A percentile compares a stretch with the other conserved stretches of the same genome.
phyloP scores from a whole-genome alignment of 768 basidiomycete genomes.

The Imleria badia region DNA sequence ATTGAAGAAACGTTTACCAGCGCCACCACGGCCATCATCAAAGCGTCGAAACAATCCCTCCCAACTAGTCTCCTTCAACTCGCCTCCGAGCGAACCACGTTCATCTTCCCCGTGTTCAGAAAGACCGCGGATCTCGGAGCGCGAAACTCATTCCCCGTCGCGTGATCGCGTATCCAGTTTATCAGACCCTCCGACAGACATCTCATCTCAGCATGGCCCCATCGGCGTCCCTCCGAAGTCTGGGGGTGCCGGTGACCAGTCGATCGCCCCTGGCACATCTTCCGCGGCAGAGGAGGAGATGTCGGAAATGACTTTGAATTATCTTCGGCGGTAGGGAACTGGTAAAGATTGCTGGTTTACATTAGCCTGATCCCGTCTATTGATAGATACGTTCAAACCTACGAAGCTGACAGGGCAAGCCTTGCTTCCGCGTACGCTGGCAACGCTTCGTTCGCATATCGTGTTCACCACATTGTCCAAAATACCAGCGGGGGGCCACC shows the following conservation, averaged over 20 bases:
- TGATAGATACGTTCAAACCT: slow-evolving; percentile 31
- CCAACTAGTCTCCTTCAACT: neutral
- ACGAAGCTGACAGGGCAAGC: slow-evolving; percentile 31
- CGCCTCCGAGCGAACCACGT: neutral
- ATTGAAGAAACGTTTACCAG: slow-evolving; percentile 14
- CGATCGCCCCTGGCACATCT: neutral
- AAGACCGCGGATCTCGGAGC: neutral
- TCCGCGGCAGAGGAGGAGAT: slow-evolving; percentile 22
- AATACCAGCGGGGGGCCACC: neutral
- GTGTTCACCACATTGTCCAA: slow-evolving; percentile 15
- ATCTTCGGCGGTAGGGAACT: slow-evolving; percentile 28
- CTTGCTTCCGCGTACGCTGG: slow-evolving; percentile 34
- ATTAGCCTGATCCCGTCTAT: slow-evolving; percentile 3
- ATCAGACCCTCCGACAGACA: neutral
- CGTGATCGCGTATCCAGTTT: neutral
- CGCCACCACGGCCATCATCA: slow-evolving; percentile 19
- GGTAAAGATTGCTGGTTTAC: neutral
- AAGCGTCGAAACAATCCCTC: slow-evolving; percentile 9
- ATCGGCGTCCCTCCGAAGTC: neutral
- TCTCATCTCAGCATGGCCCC: neutral
- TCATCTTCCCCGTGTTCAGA: neutral
- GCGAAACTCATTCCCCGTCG: neutral
- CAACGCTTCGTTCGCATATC: slow-evolving; percentile 32
- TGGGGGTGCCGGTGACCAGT: neutral
- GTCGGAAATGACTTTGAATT: slow-evolving; percentile 30